Conservation (phyloP, 345 rosid genomes). For the Aquilaria yunnanensis region DNA sequence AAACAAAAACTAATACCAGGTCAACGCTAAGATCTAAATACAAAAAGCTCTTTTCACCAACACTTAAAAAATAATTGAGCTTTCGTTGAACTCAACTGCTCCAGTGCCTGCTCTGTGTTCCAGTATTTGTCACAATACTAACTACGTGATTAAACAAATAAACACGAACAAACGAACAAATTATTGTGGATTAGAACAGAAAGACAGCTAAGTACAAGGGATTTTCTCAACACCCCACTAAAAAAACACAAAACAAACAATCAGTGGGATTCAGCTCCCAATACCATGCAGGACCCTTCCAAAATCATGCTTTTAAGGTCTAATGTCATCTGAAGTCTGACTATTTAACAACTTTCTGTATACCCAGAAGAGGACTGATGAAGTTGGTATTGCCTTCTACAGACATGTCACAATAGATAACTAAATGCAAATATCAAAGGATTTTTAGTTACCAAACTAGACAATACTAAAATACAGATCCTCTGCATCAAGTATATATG, state of each 20-base stretch:
- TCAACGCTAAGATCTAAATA: too few species aligned
- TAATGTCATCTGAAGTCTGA: neutral
- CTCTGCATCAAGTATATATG: neutral
- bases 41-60: neutral
- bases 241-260: neutral
- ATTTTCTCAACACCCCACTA: constrained; percentile 8
- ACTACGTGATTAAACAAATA: too few species aligned
- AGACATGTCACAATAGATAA: too few species aligned
- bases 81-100: neutral
- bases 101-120: neutral
- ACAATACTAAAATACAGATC: neutral
- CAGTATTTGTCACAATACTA: too few species aligned
- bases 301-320: neutral
- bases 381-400: too few species aligned
- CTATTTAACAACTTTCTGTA: neutral
- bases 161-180: constrained; percentile 1
- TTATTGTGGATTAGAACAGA: constrained; percentile 3
- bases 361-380: neutral
- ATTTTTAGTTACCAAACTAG: neutral
- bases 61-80: neutral
- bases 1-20: too few species aligned
- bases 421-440: too few species aligned
- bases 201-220: constrained; percentile 9
- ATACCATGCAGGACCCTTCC: neutral
- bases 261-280: neutral